Percentiles rank a stretch among this genome's conserved stretches.
Evolutionary conservation across 176 grass and related monocot genomes (phyloP).

Genomic region (Hyparrhenia diplandra): DNA sequence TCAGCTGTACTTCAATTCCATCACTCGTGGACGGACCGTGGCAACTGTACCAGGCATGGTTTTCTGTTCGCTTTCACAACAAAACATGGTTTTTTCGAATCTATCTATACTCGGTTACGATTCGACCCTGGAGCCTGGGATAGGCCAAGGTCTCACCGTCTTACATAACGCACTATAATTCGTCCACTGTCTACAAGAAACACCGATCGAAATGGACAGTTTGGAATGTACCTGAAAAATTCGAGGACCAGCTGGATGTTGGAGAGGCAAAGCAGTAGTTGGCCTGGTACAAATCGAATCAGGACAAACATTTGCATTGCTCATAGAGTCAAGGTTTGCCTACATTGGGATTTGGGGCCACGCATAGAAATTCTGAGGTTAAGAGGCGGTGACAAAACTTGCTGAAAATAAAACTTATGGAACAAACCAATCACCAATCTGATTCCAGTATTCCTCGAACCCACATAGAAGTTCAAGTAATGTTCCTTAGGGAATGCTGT

Average conservation of each 20-base stretch:
- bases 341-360: too few species aligned
- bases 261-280: not conserved
- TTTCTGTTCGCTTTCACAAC: too few species aligned
- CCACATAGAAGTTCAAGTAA: conserved; percentile 6
- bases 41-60: not conserved
- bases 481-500: not conserved
- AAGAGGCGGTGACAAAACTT: not conserved
- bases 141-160: too few species aligned
- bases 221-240: not conserved
- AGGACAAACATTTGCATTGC: not conserved
- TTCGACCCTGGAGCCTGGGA: too few species aligned
- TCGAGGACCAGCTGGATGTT: not conserved
- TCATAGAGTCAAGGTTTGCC: too few species aligned
- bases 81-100: too few species aligned
- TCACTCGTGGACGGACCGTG: not conserved
- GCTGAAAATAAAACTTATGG: not conserved
- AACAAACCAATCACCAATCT: conserved; percentile 9
- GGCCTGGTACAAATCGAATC: not conserved
- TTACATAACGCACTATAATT: too few species aligned
- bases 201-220: not conserved
- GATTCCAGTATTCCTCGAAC: not conserved
- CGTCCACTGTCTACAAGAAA: too few species aligned
- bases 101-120: too few species aligned
- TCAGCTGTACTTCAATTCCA: not conserved
- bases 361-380: not conserved